A percentile compares a stretch with the other conserved stretches of the same genome.
Evolutionary conservation across 1,284 basidiomycete genomes (phyloP).

Genomic region (Phlebopus sp.): DNA sequence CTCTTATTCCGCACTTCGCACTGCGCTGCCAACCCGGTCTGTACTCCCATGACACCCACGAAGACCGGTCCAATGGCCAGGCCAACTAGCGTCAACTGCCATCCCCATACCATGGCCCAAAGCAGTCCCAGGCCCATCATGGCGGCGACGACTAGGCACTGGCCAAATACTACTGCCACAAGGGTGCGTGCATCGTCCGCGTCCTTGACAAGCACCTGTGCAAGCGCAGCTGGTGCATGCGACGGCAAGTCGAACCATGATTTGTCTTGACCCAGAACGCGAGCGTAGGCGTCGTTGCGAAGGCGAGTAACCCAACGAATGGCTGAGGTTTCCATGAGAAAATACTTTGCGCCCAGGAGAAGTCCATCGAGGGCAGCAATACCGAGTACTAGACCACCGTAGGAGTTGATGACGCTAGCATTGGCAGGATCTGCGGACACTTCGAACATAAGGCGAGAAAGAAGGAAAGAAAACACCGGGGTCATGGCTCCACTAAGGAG

Average conservation of each 20-base stretch:
- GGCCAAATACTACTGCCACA: constrained; percentile 72
- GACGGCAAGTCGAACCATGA: constrained; percentile 81
- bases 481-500: constrained; percentile 79
- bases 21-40: constrained; percentile 65
- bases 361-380: constrained; percentile 77
- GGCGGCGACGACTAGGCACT: constrained; percentile 68
- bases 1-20: constrained; percentile 82
- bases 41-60: constrained; percentile 67
- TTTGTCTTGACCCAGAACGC: constrained; percentile 81
- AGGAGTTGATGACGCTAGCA: constrained; percentile 64
- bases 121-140: constrained; percentile 84
- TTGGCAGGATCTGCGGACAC: constrained; percentile 70
- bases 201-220: constrained; percentile 85
- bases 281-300: constrained; percentile 57
- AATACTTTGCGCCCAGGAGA: constrained; percentile 71
- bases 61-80: constrained; percentile 87
- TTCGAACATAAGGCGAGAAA: constrained; percentile 79
- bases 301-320: constrained; percentile 77
- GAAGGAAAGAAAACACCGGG: constrained; percentile 87
- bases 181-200: constrained; percentile 86
- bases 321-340: constrained; percentile 71
- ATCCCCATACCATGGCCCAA: constrained; percentile 87
- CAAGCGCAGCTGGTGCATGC: constrained; percentile 65
- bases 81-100: constrained; percentile 93
- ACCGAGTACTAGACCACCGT: constrained; percentile 66